These are phyloP conservation scores for Naganishia onofrii DNA, from an alignment of 768 basidiomycete species.

Conservation along the genomic window DNA sequence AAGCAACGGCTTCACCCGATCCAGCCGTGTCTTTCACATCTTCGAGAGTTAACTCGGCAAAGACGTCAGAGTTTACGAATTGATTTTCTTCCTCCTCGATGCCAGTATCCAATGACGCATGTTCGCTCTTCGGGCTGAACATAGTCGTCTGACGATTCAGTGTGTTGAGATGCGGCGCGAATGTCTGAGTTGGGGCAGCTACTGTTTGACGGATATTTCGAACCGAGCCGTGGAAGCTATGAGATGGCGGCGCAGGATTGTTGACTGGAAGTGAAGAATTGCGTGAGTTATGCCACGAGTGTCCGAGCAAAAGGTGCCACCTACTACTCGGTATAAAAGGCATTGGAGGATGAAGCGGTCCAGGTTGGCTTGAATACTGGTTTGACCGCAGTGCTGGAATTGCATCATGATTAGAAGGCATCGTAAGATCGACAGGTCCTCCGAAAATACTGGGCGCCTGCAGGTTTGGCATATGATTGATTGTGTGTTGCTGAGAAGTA, in stretches of 20 bases:
- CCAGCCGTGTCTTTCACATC: slow-evolving; percentile 19
- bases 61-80: slow-evolving; percentile 31
- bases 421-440: not conserved
- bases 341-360: slow-evolving; percentile 14
- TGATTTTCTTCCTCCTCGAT: slow-evolving; percentile 32
- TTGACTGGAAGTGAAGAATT: not conserved
- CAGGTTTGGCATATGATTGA: not conserved
- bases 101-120: slow-evolving; percentile 14
- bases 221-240: not conserved
- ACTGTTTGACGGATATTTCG: slow-evolving; percentile 6
- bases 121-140: not conserved
- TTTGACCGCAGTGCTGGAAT: not conserved
- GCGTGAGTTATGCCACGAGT: not conserved
- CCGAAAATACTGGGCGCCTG: not conserved
- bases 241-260: not conserved
- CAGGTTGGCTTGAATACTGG: not conserved
- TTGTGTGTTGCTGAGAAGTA: not conserved
- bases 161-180: not conserved
- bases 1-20: slow-evolving; percentile 23
- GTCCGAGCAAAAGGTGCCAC: not conserved
- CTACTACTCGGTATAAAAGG: not conserved
- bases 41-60: slow-evolving; percentile 29
- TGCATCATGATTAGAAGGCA: too few relatives aligned
- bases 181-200: not conserved
- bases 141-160: not conserved